A percentile compares a stretch with the other conserved stretches of the same genome.
Conservation (phyloP, 257 asterid genomes). For the Gynochthodes officinalis region DNA sequence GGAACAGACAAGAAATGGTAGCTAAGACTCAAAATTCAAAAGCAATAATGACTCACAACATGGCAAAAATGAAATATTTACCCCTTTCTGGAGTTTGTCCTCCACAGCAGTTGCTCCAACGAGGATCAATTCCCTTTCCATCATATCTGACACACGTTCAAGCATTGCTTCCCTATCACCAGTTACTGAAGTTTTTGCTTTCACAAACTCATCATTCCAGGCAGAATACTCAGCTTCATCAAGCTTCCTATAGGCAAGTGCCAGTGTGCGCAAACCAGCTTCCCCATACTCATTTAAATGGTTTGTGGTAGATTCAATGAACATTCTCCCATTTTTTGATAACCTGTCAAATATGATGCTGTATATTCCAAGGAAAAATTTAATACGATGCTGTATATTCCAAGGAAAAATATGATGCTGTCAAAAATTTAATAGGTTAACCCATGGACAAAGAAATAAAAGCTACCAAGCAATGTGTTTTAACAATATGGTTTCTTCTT, state of each 20-base stretch:
- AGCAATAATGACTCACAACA: slow-evolving; percentile 3
- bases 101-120: slow-evolving; percentile 99
- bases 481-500: no score
- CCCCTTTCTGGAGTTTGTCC: slow-evolving; percentile 99
- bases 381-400: no score
- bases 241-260: slow-evolving; percentile 89
- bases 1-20: slow-evolving; percentile 19
- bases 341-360: slow-evolving; percentile 96
- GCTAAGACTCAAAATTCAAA: slow-evolving; percentile 6
- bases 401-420: slow-evolving; percentile 27
- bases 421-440: slow-evolving; percentile 20
- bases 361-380: slow-evolving; percentile 32
- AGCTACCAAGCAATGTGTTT: neutral
- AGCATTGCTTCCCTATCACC: slow-evolving; percentile 80
- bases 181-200: slow-evolving; percentile 75
- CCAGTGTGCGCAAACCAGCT: slow-evolving; percentile 89
- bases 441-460: slow-evolving; percentile 10
- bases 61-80: slow-evolving; percentile 22
- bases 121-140: slow-evolving; percentile 88
- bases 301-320: slow-evolving; percentile 66
- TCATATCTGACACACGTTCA: slow-evolving; percentile 75
- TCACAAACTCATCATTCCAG: slow-evolving; percentile 87
- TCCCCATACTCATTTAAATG: slow-evolving; percentile 95
- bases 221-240: slow-evolving; percentile 66
- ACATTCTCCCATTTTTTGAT: slow-evolving; percentile 62